A percentile compares a stretch with the other conserved stretches of the same genome.
phyloP scores from a whole-genome alignment of 2,329 filamentous ascomycete genomes.

The Ophiostoma ulmi region DNA sequence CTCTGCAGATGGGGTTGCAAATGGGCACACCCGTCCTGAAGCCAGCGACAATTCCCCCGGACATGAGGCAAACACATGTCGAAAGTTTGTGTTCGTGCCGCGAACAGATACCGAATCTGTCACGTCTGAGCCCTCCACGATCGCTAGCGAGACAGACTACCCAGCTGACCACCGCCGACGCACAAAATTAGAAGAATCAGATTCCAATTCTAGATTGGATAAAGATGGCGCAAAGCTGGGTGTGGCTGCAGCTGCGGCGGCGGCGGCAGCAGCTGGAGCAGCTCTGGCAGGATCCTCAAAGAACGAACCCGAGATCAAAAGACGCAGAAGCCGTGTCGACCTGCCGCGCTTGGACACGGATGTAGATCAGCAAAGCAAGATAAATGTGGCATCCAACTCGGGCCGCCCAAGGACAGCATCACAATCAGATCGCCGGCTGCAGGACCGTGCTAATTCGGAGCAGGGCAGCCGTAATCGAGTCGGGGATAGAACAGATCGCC shows the following conservation, averaged over 20 bases:
- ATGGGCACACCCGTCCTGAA: background rate
- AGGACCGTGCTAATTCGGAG: background rate
- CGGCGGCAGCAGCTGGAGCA: background rate
- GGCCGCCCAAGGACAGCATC: background rate
- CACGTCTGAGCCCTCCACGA: slow-evolving; percentile 9
- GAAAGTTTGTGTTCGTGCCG: slow-evolving; percentile 35
- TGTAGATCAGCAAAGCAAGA: slow-evolving; percentile 31
- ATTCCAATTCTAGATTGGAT: background rate
- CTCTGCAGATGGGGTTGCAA: background rate
- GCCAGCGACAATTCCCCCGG: slow-evolving; percentile 13
- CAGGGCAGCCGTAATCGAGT: slow-evolving; percentile 27
- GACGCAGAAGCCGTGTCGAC: slow-evolving; percentile 38
- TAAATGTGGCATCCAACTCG: slow-evolving; percentile 24
- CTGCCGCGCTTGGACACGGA: slow-evolving; percentile 45
- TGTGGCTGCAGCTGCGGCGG: slow-evolving; percentile 18
- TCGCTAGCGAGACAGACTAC: background rate
- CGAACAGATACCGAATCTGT: slow-evolving; percentile 29
- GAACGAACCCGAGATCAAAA: slow-evolving; percentile 27
- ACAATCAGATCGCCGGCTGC: background rate
- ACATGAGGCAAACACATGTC: slow-evolving; percentile 42
- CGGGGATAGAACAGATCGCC: slow-evolving; percentile 23
- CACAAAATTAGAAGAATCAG: background rate
- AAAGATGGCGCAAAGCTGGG: background rate
- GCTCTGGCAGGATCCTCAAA: background rate
- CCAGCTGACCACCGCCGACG: background rate